Base-by-base conservation (phyloP, 2,329 filamentous ascomycete species). In the Bipolaris bicolor region DNA sequence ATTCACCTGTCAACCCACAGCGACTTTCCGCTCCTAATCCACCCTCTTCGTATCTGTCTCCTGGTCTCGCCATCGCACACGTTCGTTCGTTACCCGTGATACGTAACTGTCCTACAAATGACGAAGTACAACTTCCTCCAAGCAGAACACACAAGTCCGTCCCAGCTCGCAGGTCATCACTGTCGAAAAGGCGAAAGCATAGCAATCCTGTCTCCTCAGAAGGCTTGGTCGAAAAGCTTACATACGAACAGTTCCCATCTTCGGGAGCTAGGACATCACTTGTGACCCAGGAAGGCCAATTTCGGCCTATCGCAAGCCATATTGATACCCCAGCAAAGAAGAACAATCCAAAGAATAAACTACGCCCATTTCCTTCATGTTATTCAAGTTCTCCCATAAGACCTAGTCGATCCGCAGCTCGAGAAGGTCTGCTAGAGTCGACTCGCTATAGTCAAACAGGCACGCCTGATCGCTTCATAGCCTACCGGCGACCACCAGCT, bases 401-500 rank as follows among this genome's bases (percentile, higher is more conserved):
- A 43, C 61, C 69, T 37, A 72, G 72, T 52, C 73, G 75, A 60
- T 72, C 69, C 66, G 58, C 57, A 20, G 49, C 66, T 37, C 60
- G 69, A 7, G 70, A 69, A 13, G 70, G 73, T 6, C 29, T 63
- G 0, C 43, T 70, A 31, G 56, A 59, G 39, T 54, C 63, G 26
- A 51, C 66, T 39, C 60, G 64, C 43, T 64, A 59, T 46, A 53
- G 57, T 15, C 67, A 62, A 37, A 63, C 64, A 34, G 71, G 62
- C 26, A 80, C 78, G 10, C 82, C 82, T 20, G 87, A 89, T 71
- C 81, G 87, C 26, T 89, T 88, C 67, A 81, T 89, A 43, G 79
- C 83, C 31, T 67, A 68, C 50, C 78, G 82, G 46, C 77, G 78
- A 47, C 77, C 77, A 45, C 72, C 74, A 5, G 73, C 76, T 20